Evolutionary conservation across 192 early-diverging fungal species (phyloP), one percentile per base, ranked within the genome.

Genomic region (Funneliformis mosseae): DNA sequence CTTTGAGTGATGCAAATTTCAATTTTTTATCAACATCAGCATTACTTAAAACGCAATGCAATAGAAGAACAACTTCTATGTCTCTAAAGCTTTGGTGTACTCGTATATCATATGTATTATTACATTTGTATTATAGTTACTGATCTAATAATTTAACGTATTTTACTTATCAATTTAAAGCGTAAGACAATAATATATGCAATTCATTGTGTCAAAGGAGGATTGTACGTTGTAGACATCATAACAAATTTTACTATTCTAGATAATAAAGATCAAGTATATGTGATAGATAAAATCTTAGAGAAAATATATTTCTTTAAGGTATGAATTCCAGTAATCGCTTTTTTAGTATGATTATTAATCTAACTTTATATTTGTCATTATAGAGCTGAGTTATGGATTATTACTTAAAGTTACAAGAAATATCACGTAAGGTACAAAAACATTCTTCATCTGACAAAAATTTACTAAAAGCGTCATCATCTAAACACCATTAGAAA

Each of bases 21-120:
- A 27, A 79, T 79, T 8, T 69, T 79, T 79, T 79, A 79, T 42
- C 67, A 79, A 55, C 67, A 28, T 14, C 64, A 79, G 28, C 77
- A 76, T 16, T 60, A 76, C 39, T 10, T 76, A 76, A 14, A 25
- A 76, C 3, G 59, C 21, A 63, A 63, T 63, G 61, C 61, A 21
- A 64, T 60, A 62, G 75, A 76, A 63, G 25, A 59, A 18, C 61
- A 76, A 63, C 75, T 76, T 18, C 18, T 41, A 61, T 64, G 60
- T 23, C 28, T 76, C 43, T 60, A 62, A 76, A 76, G 75, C n/a
- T 76, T 76, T 42, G 60, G 60, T 63, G 60, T 76, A 38, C 23
- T 76, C 21, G 75, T 63, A 8, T 76, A 76, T 50, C 48, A 9
- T 76, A 76, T 50, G 55, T 76, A 76, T 5, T 5, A 43, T 43